Evolutionary conservation across 805 yeast species (phyloP).

Genomic region (Torulaspora gathmanii): DNA sequence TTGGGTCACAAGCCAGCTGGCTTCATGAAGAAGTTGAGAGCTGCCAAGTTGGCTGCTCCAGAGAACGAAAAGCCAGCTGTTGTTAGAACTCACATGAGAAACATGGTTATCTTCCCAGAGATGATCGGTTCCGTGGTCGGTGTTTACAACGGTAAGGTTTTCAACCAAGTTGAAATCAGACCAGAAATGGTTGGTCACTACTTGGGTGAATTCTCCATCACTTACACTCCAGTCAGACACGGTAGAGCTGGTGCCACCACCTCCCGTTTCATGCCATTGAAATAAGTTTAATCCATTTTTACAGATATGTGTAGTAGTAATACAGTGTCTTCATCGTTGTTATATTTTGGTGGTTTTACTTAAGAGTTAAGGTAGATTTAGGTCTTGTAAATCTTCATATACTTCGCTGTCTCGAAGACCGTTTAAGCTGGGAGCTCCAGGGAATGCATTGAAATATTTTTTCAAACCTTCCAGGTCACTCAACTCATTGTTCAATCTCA

Average conservation of each 20-base stretch:
- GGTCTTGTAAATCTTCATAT: conserved; percentile 54
- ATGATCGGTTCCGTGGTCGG: conserved; percentile 99
- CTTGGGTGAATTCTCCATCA: conserved; percentile 99
- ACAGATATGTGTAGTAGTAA: conserved; percentile 2
- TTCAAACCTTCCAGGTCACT: conserved; percentile 65
- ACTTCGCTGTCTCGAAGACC: conserved; percentile 69
- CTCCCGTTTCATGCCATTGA: conserved; percentile 72
- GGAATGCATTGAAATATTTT: conserved; percentile 63
- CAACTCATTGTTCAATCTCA: conserved; percentile 61
- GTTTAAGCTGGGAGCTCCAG: conserved; percentile 69
- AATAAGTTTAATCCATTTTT: conserved; percentile 33
- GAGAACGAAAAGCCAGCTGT: conserved; percentile 94
- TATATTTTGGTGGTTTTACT: conserved; percentile 1
- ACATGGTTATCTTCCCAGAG: conserved; percentile 98
- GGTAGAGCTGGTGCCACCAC: conserved; percentile 92
- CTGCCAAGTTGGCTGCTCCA: conserved; percentile 86
- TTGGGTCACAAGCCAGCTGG: conserved; percentile 91
- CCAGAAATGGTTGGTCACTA: conserved; percentile 99
- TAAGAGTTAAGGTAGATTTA: conserved; percentile 1
- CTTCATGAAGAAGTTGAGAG: conserved; percentile 95
- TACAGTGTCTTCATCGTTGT: conserved; percentile 7
- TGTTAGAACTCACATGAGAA: conserved; percentile 99
- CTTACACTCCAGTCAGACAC: conserved; percentile 99
- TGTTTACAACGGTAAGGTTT: conserved; percentile 98
- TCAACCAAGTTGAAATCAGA: conserved; percentile 97